phyloP scores from a whole-genome alignment of 1,284 basidiomycete species.

The Rhizoctonia solani region DNA sequence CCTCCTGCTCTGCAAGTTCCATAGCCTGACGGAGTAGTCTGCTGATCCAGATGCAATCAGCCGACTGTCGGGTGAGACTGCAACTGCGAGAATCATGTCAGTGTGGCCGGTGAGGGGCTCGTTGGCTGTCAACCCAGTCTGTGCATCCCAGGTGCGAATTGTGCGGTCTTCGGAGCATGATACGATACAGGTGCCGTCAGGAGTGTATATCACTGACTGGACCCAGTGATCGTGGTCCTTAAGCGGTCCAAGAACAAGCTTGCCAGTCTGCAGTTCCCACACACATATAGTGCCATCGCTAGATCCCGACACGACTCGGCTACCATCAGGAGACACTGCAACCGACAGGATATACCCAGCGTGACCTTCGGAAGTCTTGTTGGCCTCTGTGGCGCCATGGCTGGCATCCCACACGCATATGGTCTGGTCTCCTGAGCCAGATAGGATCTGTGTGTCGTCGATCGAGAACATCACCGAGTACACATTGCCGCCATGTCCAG shows the following conservation, averaged over 20 bases:
- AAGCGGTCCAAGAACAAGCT: background rate
- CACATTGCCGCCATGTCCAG: background rate
- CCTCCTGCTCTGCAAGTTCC: background rate
- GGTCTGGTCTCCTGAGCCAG: background rate
- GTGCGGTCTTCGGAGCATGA: conserved; percentile 20
- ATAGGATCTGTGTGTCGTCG: conserved; percentile 5
- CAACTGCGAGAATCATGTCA: background rate
- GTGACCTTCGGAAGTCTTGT: no score
- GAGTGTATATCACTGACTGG: conserved; percentile 7
- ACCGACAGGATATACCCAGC: no score
- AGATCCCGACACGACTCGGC: no score
- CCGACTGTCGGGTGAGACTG: conserved; percentile 18
- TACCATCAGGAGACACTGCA: no score
- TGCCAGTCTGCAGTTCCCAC: conserved; percentile 1
- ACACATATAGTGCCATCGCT: no score
- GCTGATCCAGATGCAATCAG: background rate
- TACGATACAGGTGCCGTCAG: conserved; percentile 19
- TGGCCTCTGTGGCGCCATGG: no score
- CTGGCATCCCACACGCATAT: no score
- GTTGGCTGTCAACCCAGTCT: background rate
- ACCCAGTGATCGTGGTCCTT: background rate
- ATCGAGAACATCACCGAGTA: conserved; percentile 26
- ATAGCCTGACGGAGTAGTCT: conserved; percentile 9
- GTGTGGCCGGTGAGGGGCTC: conserved; percentile 12
- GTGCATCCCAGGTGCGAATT: conserved; percentile 25